Conservation (phyloP, 148 eudicot genomes). For the Rheum nobile region DNA sequence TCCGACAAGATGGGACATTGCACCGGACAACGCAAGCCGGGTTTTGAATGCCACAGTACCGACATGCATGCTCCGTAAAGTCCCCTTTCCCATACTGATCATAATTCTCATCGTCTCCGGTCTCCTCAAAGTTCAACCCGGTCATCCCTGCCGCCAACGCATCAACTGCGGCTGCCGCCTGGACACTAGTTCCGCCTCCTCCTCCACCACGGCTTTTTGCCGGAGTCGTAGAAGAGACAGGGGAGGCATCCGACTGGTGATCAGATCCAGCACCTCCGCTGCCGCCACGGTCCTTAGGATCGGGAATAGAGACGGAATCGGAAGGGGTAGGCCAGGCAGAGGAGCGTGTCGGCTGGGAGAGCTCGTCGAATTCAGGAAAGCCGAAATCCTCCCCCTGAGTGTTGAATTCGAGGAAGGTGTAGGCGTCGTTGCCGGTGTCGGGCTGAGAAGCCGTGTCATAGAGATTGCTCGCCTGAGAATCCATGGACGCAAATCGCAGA, state of each 20-base stretch:
- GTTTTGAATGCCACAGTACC: constrained; percentile 84
- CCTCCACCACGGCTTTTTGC: constrained; percentile 20
- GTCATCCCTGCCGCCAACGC: constrained; percentile 63
- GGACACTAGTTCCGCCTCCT: constrained; percentile 8
- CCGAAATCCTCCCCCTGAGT: constrained; percentile 54
- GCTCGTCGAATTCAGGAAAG: constrained; percentile 61
- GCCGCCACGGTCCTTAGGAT: constrained; percentile 13
- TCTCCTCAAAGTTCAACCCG: constrained; percentile 84
- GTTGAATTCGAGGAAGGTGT: constrained; percentile 92
- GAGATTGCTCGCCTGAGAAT: constrained; percentile 54
- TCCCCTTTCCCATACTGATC: constrained; percentile 70
- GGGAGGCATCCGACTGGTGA: constrained; percentile 29
- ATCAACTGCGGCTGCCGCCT: constrained; percentile 37
- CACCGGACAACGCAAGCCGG: constrained; percentile 94
- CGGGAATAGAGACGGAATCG: constrained; percentile 27
- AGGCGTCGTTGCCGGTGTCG: constrained; percentile 69
- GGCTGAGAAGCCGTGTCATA: constrained; percentile 94
- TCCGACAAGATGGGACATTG: constrained; percentile 84
- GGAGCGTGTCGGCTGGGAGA: constrained; percentile 57
- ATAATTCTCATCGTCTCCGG: constrained; percentile 62
- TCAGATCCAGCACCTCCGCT: constrained; percentile 12
- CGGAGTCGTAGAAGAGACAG: constrained; percentile 16
- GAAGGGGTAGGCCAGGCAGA: constrained; percentile 65
- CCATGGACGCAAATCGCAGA: constrained; percentile 26
- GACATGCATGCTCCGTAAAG: constrained; percentile 77